Conservation (phyloP, 106 monocot species). For the Ottelia alismoides region DNA sequence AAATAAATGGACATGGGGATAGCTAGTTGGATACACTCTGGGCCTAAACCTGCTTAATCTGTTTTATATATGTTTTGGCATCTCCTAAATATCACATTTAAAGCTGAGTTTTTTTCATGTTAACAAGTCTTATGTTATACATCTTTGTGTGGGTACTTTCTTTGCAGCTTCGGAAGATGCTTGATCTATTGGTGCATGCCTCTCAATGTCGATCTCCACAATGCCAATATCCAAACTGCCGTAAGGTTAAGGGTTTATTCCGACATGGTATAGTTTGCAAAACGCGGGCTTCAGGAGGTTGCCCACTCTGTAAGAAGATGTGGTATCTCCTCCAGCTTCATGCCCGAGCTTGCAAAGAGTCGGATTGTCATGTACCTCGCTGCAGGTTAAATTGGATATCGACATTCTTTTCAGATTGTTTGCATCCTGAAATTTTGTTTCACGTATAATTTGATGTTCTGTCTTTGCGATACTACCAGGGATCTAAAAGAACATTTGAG, state of each 20-base stretch:
- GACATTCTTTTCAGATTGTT: no score
- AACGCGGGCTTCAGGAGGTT: conserved; percentile 67
- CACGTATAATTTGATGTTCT: no score
- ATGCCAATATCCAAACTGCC: conserved; percentile 87
- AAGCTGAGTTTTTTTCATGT: no score
- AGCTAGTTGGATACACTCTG: no score
- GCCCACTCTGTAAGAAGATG: conserved; percentile 80
- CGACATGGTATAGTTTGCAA: conserved; percentile 79
- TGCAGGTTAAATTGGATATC: no score
- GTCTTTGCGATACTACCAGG: conserved; percentile 24
- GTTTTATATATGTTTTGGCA: no score
- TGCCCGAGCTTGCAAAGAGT: conserved; percentile 83
- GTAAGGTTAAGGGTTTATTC: conserved; percentile 89
- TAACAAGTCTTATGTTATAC: no score
- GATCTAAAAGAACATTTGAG: conserved; percentile 85
- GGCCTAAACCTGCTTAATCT: no score
- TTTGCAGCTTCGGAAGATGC: conserved; percentile 88
- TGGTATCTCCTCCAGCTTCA: conserved; percentile 94
- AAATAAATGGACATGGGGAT: no score
- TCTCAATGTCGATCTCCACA: conserved; percentile 63
- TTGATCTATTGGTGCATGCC: conserved; percentile 92
- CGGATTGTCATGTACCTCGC: conserved; percentile 72
- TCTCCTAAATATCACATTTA: no score
- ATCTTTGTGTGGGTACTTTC: no score
- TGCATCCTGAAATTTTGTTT: no score